Conservation (phyloP, 2,329 filamentous ascomycete species). For the Sporothrix pseudoabietina region DNA sequence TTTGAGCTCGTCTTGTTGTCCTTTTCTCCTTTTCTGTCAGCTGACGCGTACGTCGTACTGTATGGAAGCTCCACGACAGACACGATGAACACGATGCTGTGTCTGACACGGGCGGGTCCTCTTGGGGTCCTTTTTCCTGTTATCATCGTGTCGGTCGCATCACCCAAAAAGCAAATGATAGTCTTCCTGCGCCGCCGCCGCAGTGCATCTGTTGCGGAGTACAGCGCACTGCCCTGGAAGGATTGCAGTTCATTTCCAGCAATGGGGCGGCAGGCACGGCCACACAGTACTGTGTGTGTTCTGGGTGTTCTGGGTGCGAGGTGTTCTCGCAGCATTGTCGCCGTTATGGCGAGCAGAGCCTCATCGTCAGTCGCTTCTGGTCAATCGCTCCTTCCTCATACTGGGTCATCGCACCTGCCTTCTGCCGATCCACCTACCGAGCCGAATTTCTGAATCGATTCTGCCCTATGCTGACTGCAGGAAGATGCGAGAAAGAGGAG, state of each 20-base stretch:
- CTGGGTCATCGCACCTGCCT: not conserved
- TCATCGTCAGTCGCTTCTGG: not conserved
- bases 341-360: constrained; percentile 13
- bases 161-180: constrained; percentile 1
- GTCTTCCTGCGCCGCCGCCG: not conserved
- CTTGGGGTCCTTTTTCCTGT: not conserved
- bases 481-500: not conserved
- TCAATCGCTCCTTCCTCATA: not conserved
- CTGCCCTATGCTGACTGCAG: constrained; percentile 2
- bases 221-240: not conserved
- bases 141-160: not conserved
- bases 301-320: not conserved
- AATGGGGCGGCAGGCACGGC: not conserved
- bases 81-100: not conserved
- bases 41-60: not conserved
- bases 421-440: constrained; percentile 7
- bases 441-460: not conserved
- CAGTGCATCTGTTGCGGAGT: not conserved
- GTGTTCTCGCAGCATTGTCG: not conserved
- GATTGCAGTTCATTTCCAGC: constrained; percentile 12
- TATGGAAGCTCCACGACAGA: not conserved
- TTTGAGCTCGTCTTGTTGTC: not conserved
- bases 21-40: not conserved
- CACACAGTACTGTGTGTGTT: not conserved
- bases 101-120: not conserved